Base-by-base conservation (phyloP, 768 basidiomycete genomes). In the Termitomyces sp. region DNA sequence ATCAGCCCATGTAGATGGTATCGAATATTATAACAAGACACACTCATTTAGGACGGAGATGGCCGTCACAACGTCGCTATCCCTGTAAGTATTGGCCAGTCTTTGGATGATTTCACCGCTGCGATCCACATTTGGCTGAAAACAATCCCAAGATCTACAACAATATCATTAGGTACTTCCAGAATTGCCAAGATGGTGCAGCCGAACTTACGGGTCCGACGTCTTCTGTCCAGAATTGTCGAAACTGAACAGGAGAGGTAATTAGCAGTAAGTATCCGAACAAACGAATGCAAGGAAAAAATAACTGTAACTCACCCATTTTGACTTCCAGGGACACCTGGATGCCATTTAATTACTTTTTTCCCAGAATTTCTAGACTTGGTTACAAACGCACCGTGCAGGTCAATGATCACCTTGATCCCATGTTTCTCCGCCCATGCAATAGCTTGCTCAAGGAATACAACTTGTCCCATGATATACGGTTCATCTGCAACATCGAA, bases 1-100 rank as follows among this genome's bases (percentile, higher is more conserved):
- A 65, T 63, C 74, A 91, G 11, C 88, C 88, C 21, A 87, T 87
- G 14, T 89, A 88, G 65, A 87, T 89, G 59, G 5, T 19, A 28
- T 41, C 12, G 7, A 10, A 21, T 31, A 19, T 50, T 38, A 14
- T 47, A 12, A 17, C 14, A 30, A 38, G 31, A 63, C 75, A 58
- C 56, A 91, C 89, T 93, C 91, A 62, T 93, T 93, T 63, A 93
- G 63, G 1, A 88, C 83, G 15, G 86, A 86, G 53, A 93, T 91
- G 46, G 77, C 71, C 1, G 87, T 71, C 0, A 90, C 89, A 17
- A 82, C 79, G n/a, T 76, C 61, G 1, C 76, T 65, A 56, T 73
- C 69, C 23, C 76, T 77, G 66, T 83, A 90, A 75, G 81, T 80
- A 57, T 72, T 71, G 17, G 85, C 82, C 53, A 92, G 75, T 17